These are phyloP conservation scores for Penicillium decumbens DNA, from an alignment of 2,329 filamentous ascomycete species.

Conservation along the genomic window DNA sequence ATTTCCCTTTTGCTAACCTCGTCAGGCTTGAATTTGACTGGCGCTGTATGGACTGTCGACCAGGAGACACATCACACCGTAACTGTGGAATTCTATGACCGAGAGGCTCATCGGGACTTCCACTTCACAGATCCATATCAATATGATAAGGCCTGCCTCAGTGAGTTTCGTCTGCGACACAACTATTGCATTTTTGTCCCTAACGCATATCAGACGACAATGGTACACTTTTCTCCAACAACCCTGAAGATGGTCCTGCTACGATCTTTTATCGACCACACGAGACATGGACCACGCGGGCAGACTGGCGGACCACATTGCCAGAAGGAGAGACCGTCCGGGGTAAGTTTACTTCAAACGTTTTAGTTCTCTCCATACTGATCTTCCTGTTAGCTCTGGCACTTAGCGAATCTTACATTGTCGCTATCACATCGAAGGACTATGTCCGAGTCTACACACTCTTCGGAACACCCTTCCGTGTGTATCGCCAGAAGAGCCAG, in stretches of 20 bases:
- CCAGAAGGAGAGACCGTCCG: constrained; percentile 80
- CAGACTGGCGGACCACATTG: constrained; percentile 85
- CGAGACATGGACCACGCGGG: constrained; percentile 88
- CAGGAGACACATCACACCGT: constrained; percentile 92
- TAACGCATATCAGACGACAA: constrained; percentile 56
- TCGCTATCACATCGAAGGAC: constrained; percentile 77
- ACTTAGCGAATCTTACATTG: constrained; percentile 83
- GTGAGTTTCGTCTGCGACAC: constrained; percentile 36
- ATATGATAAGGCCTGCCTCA: constrained; percentile 93
- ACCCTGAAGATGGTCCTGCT: constrained; percentile 64
- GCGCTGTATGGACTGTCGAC: constrained; percentile 94
- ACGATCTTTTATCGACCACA: constrained; percentile 95
- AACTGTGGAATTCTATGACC: constrained; percentile 96
- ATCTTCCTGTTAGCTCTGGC: constrained; percentile 61
- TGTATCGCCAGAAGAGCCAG: constrained; percentile 90
- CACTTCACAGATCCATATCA: constrained; percentile 95
- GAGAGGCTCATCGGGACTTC: constrained; percentile 85
- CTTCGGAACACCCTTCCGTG: constrained; percentile 80
- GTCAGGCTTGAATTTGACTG: constrained; percentile 71
- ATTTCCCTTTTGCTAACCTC: constrained; percentile 23
- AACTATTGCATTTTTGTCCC: constrained; percentile 1
- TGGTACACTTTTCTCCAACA: constrained; percentile 79
- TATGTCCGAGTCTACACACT: constrained; percentile 92
- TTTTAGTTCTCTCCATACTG: background rate
- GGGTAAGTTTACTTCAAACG: constrained; percentile 26